These are phyloP conservation scores for Pseudevernia furfuracea DNA, from an alignment of 495 filamentous ascomycete genomes.

Conservation along the genomic window DNA sequence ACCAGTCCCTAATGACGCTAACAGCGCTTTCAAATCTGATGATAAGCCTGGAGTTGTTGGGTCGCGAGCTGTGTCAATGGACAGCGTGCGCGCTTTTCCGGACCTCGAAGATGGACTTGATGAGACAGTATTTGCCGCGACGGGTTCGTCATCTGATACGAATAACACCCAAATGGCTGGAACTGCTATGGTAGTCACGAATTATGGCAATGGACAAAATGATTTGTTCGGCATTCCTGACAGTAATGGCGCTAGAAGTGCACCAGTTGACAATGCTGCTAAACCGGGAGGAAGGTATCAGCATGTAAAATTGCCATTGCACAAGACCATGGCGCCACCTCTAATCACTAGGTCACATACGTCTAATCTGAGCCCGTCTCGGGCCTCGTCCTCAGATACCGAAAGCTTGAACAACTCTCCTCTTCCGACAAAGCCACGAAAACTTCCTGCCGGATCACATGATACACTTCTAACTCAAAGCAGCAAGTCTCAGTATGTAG, in stretches of 20 bases:
- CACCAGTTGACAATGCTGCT: constrained; percentile 29
- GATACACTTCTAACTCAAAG: constrained; percentile 10
- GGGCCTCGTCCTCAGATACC: constrained; percentile 52
- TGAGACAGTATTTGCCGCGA: not conserved
- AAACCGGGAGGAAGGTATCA: constrained; percentile 21
- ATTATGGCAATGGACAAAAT: constrained; percentile 2
- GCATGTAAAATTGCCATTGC: constrained; percentile 25
- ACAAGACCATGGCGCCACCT: constrained; percentile 22
- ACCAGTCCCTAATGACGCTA: not conserved
- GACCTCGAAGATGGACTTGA: not conserved
- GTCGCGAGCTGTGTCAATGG: constrained; percentile 3
- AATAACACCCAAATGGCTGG: not conserved
- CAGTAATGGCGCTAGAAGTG: constrained; percentile 23
- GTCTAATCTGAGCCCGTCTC: constrained; percentile 43
- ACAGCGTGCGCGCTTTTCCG: constrained; percentile 3
- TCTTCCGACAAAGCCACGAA: not conserved
- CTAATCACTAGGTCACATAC: constrained; percentile 46
- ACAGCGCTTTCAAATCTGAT: not conserved
- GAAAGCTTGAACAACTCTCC: constrained; percentile 21
- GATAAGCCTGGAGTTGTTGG: not conserved
- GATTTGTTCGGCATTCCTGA: not conserved
- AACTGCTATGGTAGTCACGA: not conserved
- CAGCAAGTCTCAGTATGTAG: constrained; percentile 13
- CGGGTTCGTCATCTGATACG: constrained; percentile 3
- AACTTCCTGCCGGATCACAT: too few relatives aligned